Conservation (phyloP, 2,329 filamentous ascomycete genomes). For the Elsinoe batatas region DNA sequence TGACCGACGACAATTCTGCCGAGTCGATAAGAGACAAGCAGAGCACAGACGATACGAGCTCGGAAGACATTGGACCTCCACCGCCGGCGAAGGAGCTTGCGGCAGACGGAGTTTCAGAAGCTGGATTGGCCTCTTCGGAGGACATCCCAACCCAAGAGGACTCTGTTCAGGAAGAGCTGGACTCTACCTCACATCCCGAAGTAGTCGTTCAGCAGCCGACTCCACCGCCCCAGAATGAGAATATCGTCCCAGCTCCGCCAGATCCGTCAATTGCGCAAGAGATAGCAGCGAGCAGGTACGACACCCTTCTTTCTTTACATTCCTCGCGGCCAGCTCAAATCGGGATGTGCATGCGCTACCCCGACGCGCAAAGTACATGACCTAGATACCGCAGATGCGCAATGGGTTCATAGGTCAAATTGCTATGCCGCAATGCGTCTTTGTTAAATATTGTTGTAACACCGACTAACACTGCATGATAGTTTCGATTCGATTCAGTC, state of each 20-base stretch:
- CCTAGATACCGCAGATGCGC: no score
- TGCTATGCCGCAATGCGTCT: background rate
- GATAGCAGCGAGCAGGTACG: slow-evolving; percentile 4
- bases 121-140: slow-evolving; percentile 7
- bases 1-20: background rate
- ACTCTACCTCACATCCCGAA: background rate
- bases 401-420: no score
- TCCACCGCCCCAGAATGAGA: slow-evolving; percentile 11
- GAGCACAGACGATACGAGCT: background rate
- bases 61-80: background rate
- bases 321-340: background rate
- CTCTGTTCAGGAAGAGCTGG: background rate
- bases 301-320: background rate
- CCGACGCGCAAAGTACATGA: background rate
- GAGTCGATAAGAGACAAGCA: slow-evolving; percentile 6
- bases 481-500: background rate
- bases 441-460: background rate
- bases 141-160: background rate
- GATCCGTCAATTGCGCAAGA: background rate
- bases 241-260: background rate
- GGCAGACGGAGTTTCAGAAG: background rate
- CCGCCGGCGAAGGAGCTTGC: background rate
- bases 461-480: background rate
- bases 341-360: background rate
- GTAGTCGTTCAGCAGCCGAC: slow-evolving; percentile 12